Evolutionary conservation across 2,329 filamentous ascomycete genomes (phyloP).

Genomic region (Sporothrix protearum): DNA sequence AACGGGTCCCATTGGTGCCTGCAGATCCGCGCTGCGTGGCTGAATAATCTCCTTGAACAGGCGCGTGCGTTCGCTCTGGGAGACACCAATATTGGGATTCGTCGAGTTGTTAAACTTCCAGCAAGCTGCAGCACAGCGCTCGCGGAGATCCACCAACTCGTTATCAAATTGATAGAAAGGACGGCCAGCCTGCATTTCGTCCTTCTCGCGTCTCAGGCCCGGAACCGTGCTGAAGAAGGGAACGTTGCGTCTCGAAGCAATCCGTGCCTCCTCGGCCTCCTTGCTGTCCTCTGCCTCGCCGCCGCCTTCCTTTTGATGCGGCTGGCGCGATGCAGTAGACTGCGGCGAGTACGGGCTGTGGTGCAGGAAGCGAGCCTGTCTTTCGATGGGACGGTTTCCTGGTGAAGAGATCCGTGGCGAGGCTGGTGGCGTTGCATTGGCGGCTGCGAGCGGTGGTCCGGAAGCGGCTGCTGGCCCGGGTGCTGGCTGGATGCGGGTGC

Average conservation of each 20-base stretch:
- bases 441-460: constrained; percentile 8
- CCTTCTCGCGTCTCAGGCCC: constrained; percentile 61
- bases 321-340: neutral
- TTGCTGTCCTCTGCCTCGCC: neutral
- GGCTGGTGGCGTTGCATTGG: constrained; percentile 11
- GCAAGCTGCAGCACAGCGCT: constrained; percentile 75
- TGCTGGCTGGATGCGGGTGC: constrained; percentile 29
- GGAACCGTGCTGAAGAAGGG: constrained; percentile 47
- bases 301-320: neutral
- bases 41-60: constrained; percentile 70
- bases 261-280: constrained; percentile 11
- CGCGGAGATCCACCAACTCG: constrained; percentile 76
- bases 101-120: constrained; percentile 83
- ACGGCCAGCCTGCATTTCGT: constrained; percentile 80
- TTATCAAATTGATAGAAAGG: constrained; percentile 77
- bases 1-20: constrained; percentile 59
- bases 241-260: constrained; percentile 52
- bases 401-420: neutral
- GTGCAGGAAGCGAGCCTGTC: neutral
- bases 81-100: constrained; percentile 69
- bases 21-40: constrained; percentile 52
- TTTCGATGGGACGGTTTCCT: constrained; percentile 13
- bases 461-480: neutral
- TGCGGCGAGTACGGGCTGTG: constrained; percentile 16
- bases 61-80: constrained; percentile 62